phyloP scores from a whole-genome alignment of 2,329 filamentous ascomycete species.

The Alternaria sp. region DNA sequence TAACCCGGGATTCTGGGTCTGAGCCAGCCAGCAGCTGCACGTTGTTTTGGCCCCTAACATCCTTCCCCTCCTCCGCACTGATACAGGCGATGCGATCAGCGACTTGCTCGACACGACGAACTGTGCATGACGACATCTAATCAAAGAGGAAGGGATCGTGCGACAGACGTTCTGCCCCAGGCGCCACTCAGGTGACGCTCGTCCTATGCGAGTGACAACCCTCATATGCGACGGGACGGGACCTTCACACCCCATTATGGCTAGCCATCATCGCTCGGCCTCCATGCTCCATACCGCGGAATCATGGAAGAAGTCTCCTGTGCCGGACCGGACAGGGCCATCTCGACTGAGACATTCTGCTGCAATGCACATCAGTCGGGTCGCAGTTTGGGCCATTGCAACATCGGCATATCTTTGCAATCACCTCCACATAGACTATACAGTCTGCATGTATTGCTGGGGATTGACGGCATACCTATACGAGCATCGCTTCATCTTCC shows the following conservation, averaged over 20 bases:
- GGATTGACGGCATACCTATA: slow-evolving; percentile 2
- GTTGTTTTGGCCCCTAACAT: slow-evolving; percentile 8
- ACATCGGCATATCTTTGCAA: slow-evolving; percentile 11
- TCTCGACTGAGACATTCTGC: slow-evolving; percentile 21
- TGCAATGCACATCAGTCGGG: slow-evolving; percentile 8
- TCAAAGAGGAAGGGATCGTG: background rate
- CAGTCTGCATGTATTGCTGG: slow-evolving; percentile 3
- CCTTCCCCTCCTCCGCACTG: slow-evolving; percentile 3
- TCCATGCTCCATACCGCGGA: slow-evolving; percentile 8
- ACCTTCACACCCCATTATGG: background rate
- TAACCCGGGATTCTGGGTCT: slow-evolving; percentile 17
- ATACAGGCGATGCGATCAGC: slow-evolving; percentile 6
- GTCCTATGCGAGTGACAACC: slow-evolving; percentile 19
- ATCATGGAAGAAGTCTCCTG: background rate
- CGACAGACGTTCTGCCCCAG: background rate
- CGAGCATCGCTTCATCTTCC: slow-evolving; percentile 1
- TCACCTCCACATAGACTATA: slow-evolving; percentile 2
- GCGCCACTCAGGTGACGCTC: slow-evolving; percentile 22
- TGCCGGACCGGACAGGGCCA: slow-evolving; percentile 10
- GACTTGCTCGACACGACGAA: background rate
- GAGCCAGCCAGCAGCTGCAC: slow-evolving; percentile 9
- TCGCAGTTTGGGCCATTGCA: slow-evolving; percentile 9
- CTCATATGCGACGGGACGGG: slow-evolving; percentile 6
- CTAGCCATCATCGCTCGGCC: slow-evolving; percentile 7
- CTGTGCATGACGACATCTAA: background rate